A percentile compares a stretch with the other conserved stretches of the same genome.
Evolutionary conservation across 805 yeast species (phyloP).

Genomic region (Candida morakotiae): DNA sequence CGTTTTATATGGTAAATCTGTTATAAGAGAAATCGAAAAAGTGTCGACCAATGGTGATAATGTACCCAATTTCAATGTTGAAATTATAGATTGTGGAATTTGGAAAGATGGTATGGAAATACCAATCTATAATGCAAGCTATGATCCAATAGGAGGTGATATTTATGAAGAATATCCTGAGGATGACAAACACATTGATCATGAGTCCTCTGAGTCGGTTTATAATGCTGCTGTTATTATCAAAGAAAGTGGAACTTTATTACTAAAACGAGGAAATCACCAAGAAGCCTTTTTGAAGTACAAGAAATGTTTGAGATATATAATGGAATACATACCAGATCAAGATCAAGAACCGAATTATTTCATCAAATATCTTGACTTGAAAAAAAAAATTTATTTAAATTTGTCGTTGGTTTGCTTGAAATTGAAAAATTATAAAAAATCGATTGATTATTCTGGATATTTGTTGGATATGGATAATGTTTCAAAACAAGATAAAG

Average conservation of each 20-base stretch:
- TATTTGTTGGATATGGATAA: slow-evolving; percentile 51
- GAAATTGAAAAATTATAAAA: slow-evolving; percentile 46
- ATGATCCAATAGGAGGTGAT: slow-evolving; percentile 62
- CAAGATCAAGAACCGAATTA: slow-evolving; percentile 54
- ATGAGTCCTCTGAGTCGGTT: slow-evolving; percentile 52
- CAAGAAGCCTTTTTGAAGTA: slow-evolving; percentile 60
- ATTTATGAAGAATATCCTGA: slow-evolving; percentile 74
- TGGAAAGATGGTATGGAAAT: slow-evolving; percentile 52
- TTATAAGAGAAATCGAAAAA: slow-evolving; percentile 61
- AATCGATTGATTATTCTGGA: slow-evolving; percentile 50
- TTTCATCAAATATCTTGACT: slow-evolving; percentile 44
- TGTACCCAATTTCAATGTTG: slow-evolving; percentile 28
- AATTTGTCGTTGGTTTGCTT: slow-evolving; percentile 57
- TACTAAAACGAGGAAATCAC: slow-evolving; percentile 51
- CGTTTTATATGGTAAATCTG: slow-evolving; percentile 64
- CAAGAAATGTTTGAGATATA: slow-evolving; percentile 60
- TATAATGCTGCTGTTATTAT: slow-evolving; percentile 50
- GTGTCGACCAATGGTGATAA: slow-evolving; percentile 37
- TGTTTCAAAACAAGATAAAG: slow-evolving; percentile 37
- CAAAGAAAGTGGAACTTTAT: slow-evolving; percentile 61
- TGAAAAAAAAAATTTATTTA: slow-evolving; percentile 51
- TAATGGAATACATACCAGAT: slow-evolving; percentile 72
- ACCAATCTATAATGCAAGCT: slow-evolving; percentile 63
- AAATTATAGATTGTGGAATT: slow-evolving; percentile 54
- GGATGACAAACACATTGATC: slow-evolving; percentile 58